Evolutionary conservation across 2,329 filamentous ascomycete genomes (phyloP).

Genomic region (Ambrosiella cleistominuta): DNA sequence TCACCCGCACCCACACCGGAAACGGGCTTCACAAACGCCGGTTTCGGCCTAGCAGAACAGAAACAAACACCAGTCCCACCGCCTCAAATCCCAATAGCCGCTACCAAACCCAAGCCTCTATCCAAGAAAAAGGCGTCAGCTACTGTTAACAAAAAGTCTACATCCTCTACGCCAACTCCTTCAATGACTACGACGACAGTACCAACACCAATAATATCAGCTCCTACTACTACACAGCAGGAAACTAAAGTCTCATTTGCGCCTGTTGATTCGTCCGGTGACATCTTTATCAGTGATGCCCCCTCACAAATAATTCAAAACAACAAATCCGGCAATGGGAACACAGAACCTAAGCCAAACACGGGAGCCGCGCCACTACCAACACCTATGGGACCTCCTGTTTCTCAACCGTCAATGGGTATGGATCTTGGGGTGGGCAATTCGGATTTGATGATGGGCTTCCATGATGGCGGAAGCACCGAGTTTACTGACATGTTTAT

Average conservation of each 20-base stretch:
- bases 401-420: background rate
- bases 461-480: background rate
- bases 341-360: slow-evolving; percentile 13
- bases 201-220: background rate
- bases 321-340: slow-evolving; percentile 11
- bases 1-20: slow-evolving; percentile 7
- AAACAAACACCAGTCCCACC: slow-evolving; percentile 14
- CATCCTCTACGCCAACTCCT: background rate
- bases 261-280: slow-evolving; percentile 6
- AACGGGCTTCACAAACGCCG: slow-evolving; percentile 3
- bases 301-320: slow-evolving; percentile 8
- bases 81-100: slow-evolving; percentile 6
- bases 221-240: background rate
- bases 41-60: slow-evolving; percentile 7
- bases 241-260: slow-evolving; percentile 5
- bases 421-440: background rate
- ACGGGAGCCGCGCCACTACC: slow-evolving; percentile 12
- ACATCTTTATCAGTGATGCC: slow-evolving; percentile 8
- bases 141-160: slow-evolving; percentile 18
- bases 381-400: slow-evolving; percentile 4
- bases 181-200: background rate
- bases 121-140: slow-evolving; percentile 20
- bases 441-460: slow-evolving; percentile 4
- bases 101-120: slow-evolving; percentile 3
- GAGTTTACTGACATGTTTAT: slow-evolving; percentile 11